Evolutionary conservation across 2,329 filamentous ascomycete species (phyloP).

Genomic region (Chalaropsis thielavioides): DNA sequence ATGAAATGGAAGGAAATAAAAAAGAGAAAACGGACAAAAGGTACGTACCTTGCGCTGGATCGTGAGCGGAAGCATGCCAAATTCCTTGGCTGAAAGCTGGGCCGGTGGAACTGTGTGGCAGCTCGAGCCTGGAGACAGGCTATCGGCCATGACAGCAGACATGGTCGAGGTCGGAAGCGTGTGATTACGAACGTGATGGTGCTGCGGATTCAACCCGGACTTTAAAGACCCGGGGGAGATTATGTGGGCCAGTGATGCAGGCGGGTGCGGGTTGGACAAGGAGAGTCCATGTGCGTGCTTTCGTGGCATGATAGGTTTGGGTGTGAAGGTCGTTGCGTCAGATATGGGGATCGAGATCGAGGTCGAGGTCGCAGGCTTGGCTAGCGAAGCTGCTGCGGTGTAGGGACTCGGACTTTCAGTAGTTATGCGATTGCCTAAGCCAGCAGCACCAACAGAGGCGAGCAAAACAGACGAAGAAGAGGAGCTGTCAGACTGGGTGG

Average conservation of each 20-base stretch:
- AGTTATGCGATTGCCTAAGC: background rate
- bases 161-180: constrained; percentile 10
- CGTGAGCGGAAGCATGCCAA: constrained; percentile 18
- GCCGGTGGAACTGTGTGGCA: constrained; percentile 5
- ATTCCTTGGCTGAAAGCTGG: constrained; percentile 17
- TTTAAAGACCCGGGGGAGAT: background rate
- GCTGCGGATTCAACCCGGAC: background rate
- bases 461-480: background rate
- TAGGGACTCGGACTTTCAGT: background rate
- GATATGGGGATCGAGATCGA: background rate
- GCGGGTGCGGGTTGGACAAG: background rate
- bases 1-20: background rate
- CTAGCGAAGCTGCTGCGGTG: background rate
- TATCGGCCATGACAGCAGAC: constrained; percentile 9
- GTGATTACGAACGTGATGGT: constrained; percentile 5
- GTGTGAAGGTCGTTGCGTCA: background rate
- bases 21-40: background rate
- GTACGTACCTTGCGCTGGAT: constrained; percentile 20
- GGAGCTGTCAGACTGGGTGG: background rate
- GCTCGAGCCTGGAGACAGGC: background rate
- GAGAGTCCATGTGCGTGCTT: background rate
- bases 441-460: background rate
- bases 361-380: background rate
- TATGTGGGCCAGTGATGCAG: constrained; percentile 4
- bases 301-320: background rate